A percentile compares a stretch with the other conserved stretches of the same genome.
Evolutionary conservation across 441 rosid species (phyloP).

Genomic region (Arabidopsis hybrid): DNA sequence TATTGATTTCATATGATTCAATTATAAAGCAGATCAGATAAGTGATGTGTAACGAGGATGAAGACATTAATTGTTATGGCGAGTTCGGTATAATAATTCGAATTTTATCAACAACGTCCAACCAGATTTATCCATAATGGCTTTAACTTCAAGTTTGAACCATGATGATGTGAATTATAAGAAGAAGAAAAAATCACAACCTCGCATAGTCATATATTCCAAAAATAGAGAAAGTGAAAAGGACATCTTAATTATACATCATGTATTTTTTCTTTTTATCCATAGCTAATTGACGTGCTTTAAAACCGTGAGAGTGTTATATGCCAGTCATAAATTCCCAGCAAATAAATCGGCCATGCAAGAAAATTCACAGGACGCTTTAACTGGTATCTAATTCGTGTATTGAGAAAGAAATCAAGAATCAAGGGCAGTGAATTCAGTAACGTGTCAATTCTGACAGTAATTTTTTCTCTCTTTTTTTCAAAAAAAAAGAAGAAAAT

Average conservation of each 20-base stretch:
- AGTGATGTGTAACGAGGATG: conserved; percentile 2
- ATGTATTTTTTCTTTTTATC: neutral
- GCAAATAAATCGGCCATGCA: neutral
- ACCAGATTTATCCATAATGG: neutral
- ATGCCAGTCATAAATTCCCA: neutral
- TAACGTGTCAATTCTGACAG: neutral
- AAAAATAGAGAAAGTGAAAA: neutral
- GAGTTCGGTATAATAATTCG: neutral
- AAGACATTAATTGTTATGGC: neutral
- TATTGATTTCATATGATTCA: neutral
- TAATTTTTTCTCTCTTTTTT: neutral
- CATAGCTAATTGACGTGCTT: neutral
- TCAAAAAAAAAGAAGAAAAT: no score
- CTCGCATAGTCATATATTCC: neutral
- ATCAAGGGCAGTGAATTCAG: neutral
- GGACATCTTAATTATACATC: neutral
- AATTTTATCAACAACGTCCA: neutral
- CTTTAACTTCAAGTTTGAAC: no score
- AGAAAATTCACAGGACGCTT: neutral
- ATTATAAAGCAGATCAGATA: neutral
- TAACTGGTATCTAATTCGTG: neutral
- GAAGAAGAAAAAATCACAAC: neutral
- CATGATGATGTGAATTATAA: no score
- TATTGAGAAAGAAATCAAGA: neutral
- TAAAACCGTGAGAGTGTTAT: neutral